These are phyloP conservation scores for Fraxinus paxiana DNA, from an alignment of 305 asterid genomes.

Conservation along the genomic window DNA sequence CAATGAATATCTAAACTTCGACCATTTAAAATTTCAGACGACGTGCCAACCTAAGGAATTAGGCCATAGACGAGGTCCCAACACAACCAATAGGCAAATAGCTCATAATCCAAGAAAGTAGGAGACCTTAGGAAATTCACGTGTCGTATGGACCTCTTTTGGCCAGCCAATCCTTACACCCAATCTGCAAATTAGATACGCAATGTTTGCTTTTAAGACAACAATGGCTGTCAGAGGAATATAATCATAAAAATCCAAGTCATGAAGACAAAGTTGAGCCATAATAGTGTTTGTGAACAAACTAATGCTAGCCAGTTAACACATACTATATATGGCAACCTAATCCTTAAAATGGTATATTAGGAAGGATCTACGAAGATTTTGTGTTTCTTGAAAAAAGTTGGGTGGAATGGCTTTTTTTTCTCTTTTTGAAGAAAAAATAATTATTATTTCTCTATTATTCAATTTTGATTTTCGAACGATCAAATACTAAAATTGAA, in stretches of 20 bases:
- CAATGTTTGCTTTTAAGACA: conserved; percentile 34
- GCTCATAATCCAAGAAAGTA: conserved; percentile 11
- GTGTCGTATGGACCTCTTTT: conserved; percentile 52
- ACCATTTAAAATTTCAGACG: neutral
- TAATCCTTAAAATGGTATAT: conserved; percentile 46
- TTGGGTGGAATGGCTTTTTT: conserved; percentile 1
- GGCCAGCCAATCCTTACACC: conserved; percentile 45
- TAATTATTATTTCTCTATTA: neutral
- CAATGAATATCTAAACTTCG: neutral
- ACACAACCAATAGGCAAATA: conserved; percentile 21
- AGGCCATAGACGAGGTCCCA: conserved; percentile 39
- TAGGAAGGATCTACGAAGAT: conserved; percentile 28
- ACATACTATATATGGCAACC: conserved; percentile 48
- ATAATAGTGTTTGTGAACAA: conserved; percentile 8
- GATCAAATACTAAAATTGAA: neutral
- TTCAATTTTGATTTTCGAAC: neutral
- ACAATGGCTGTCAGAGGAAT: conserved; percentile 24
- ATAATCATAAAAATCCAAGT: conserved; percentile 24
- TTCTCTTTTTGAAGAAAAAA: neutral
- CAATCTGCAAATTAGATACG: conserved; percentile 57
- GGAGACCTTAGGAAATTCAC: conserved; percentile 40
- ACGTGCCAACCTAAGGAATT: neutral
- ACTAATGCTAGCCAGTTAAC: conserved; percentile 4
- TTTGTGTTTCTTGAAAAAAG: conserved; percentile 27
- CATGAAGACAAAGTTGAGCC: conserved; percentile 14